A percentile compares a stretch with the other conserved stretches of the same genome.
phyloP scores from a whole-genome alignment of 78 protist species.

The Mantamonas sphyraenae region DNA sequence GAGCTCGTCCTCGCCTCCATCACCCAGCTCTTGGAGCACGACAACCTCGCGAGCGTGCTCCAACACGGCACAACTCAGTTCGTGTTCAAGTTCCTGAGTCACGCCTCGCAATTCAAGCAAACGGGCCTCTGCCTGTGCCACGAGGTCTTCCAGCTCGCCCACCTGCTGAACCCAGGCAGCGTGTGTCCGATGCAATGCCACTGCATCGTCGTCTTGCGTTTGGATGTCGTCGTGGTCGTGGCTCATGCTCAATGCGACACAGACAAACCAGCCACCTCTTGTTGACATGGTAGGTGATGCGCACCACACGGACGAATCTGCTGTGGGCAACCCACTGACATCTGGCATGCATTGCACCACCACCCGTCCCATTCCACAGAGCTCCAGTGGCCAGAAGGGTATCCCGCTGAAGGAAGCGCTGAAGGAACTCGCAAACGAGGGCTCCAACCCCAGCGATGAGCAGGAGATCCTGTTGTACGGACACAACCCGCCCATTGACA shows the following conservation, averaged over 20 bases:
- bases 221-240: background rate
- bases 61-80: too few relatives aligned
- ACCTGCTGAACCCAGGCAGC: too few relatives aligned
- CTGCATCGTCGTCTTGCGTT: background rate
- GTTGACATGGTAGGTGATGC: background rate
- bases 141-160: too few relatives aligned
- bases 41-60: too few relatives aligned
- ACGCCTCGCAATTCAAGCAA: too few relatives aligned
- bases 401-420: background rate
- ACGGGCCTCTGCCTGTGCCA: too few relatives aligned
- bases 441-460: background rate
- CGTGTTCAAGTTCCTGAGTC: too few relatives aligned
- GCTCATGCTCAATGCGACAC: too few relatives aligned
- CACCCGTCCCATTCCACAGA: background rate
- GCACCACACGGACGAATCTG: background rate
- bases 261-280: too few relatives aligned
- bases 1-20: too few relatives aligned
- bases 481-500: conserved; percentile 16
- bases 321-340: background rate
- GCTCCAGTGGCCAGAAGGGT: background rate
- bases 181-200: too few relatives aligned
- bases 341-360: background rate
- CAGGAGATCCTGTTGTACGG: background rate
- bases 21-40: too few relatives aligned
- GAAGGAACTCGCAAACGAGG: background rate